phyloP scores from a whole-genome alignment of 176 grass and related monocot genomes.

The Leersia perrieri region DNA sequence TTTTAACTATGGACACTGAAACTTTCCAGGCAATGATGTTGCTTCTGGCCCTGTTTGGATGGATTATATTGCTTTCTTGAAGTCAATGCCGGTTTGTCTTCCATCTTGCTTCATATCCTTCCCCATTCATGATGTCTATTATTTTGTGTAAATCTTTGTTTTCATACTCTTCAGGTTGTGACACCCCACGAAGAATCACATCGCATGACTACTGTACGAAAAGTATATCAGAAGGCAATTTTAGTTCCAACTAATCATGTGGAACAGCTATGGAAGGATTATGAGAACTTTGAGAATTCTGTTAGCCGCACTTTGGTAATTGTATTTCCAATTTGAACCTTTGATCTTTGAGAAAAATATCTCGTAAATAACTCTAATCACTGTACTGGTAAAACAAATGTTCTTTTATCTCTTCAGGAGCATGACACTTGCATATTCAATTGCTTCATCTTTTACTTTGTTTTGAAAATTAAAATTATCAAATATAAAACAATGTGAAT shows the following conservation, averaged over 20 bases:
- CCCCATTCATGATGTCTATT: background rate
- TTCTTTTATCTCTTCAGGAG: background rate
- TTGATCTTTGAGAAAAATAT: conserved; percentile 11
- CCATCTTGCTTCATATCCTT: conserved; percentile 22
- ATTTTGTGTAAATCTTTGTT: conserved; percentile 4
- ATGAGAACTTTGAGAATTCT: conserved; percentile 92
- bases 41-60: conserved; percentile 93
- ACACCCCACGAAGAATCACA: conserved; percentile 81
- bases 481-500: conserved; percentile 7
- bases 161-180: conserved; percentile 50
- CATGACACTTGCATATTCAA: background rate
- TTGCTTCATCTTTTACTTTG: background rate
- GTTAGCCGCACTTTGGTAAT: conserved; percentile 91
- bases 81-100: conserved; percentile 75
- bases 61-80: conserved; percentile 95
- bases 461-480: conserved; percentile 6
- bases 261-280: conserved; percentile 95
- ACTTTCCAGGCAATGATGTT: conserved; percentile 67
- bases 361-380: background rate
- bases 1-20: conserved; percentile 6
- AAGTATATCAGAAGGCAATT: conserved; percentile 96
- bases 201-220: conserved; percentile 81
- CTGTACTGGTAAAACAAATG: background rate
- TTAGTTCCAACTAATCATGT: conserved; percentile 87
- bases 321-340: background rate